Percentiles rank a stretch among this genome's conserved stretches.
Evolutionary conservation across 305 asterid genomes (phyloP).

Genomic region (Fraxinus ornus): DNA sequence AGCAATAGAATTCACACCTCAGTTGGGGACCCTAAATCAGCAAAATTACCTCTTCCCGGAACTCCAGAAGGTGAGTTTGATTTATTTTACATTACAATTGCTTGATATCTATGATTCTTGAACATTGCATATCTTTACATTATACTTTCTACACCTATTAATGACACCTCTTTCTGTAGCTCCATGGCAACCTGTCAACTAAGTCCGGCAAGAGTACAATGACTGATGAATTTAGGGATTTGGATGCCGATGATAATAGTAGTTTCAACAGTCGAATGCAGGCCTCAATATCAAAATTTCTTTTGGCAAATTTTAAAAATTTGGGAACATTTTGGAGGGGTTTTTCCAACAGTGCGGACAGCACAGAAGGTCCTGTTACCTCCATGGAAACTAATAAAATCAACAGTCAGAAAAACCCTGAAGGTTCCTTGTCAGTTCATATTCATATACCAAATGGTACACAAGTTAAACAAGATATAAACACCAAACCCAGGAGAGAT

Average conservation of each 20-base stretch:
- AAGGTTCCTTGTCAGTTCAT: conserved; percentile 1
- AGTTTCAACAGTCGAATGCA: neutral
- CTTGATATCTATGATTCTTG: neutral
- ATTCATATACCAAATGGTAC: neutral
- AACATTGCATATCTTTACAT: neutral
- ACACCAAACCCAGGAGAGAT: neutral
- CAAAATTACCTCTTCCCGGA: neutral
- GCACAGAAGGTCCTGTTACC: neutral
- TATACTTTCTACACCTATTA: neutral
- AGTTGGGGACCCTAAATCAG: neutral
- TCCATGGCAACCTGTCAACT: neutral
- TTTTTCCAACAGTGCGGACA: neutral
- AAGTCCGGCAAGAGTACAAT: neutral
- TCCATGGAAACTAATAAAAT: neutral
- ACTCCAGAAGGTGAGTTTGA: neutral
- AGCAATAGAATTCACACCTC: conserved; percentile 12
- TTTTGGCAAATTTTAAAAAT: neutral
- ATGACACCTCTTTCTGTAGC: neutral
- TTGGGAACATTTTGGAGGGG: neutral
- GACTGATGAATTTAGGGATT: neutral
- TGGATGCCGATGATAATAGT: neutral
- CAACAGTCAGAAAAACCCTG: neutral
- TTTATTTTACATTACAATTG: neutral
- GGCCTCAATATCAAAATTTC: neutral
- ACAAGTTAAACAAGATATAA: neutral